Evolutionary conservation across 75 land plant species (phyloP).

Genomic region (Isoetes taiwanensis): DNA sequence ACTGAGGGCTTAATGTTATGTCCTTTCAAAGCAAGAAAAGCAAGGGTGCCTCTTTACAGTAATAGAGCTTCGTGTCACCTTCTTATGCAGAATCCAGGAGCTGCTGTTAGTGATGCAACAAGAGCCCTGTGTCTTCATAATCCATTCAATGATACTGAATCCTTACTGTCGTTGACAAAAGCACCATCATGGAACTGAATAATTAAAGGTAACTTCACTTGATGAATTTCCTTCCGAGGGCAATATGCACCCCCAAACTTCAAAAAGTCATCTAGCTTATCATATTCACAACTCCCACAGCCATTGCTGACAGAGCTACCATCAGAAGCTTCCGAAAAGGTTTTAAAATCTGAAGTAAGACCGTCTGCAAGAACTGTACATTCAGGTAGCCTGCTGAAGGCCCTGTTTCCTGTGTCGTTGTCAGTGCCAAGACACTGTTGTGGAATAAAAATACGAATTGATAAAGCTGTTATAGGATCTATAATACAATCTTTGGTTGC

Average conservation of each 20-base stretch:
- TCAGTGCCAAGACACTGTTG: no score
- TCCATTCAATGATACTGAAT: conserved; percentile 22
- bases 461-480: conserved; percentile 63
- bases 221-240: no score
- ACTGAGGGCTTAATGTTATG: not conserved
- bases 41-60: not conserved
- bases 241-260: no score
- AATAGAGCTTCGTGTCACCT: not conserved
- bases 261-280: no score
- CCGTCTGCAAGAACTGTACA: no score
- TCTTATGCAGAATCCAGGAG: not conserved
- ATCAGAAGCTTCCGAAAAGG: no score
- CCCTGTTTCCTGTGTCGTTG: no score
- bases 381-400: no score
- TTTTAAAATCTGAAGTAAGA: no score
- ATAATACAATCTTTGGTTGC: conserved; percentile 87
- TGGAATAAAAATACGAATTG: conserved; percentile 74
- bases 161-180: conserved; percentile 60
- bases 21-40: conserved; percentile 3
- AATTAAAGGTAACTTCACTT: conserved; percentile 59
- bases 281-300: no score
- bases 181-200: conserved; percentile 91
- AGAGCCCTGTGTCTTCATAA: not conserved
- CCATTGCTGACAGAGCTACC: no score
- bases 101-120: conserved; percentile 1